Evolutionary conservation across 495 filamentous ascomycete genomes (phyloP), one percentile per base, ranked within the genome.

Genomic region (Filosporella fistucella): DNA sequence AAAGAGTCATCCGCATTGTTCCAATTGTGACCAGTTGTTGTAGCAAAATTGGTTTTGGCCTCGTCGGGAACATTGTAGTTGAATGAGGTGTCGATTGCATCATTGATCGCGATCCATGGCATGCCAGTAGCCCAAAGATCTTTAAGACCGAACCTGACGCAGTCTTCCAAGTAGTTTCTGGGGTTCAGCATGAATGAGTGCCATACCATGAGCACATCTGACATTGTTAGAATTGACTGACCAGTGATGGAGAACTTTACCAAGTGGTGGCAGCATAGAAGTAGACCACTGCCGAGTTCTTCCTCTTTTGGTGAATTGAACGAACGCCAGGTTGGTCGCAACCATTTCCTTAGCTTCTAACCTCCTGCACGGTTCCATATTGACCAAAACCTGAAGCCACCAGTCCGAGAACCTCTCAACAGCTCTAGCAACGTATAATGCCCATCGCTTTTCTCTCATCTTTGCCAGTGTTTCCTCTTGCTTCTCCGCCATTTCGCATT

Each of bases 121-220:
- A 95, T 75, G 2, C 80, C 80, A 2, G 75, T 72, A 5, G 57
- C 63, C 80, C 86, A 90, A 20, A 90, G 62, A 2, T 64, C 56
- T 48, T 75, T 68, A 29, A 82, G 65, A 0, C 76, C 79, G 21
- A 72, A 66, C 16, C 86, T 71, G 40, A 91, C 65, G 53, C 83
- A 84, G 59, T 95, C 89, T 55, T 95, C 89, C 2, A 89, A 75
- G 59, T 82, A 95, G 34, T 69, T 68, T 22, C 85, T 70, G 2
- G 89, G 89, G 52, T 91, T 94, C 3, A 95, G 76, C 81, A 90
- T 82, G 54, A 88, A 86, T 1, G 85, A 70, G 63, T 95, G 89
- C 88, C 86, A 93, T 0, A 94, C 87, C 87, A 95, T 89, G 35
- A 95, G 64, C 2, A 95, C 80, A 60, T 95, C 89, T 82, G 56